These are phyloP conservation scores for Aspergillus jensenii DNA, from an alignment of 2,329 filamentous ascomycete species.

Conservation along the genomic window DNA sequence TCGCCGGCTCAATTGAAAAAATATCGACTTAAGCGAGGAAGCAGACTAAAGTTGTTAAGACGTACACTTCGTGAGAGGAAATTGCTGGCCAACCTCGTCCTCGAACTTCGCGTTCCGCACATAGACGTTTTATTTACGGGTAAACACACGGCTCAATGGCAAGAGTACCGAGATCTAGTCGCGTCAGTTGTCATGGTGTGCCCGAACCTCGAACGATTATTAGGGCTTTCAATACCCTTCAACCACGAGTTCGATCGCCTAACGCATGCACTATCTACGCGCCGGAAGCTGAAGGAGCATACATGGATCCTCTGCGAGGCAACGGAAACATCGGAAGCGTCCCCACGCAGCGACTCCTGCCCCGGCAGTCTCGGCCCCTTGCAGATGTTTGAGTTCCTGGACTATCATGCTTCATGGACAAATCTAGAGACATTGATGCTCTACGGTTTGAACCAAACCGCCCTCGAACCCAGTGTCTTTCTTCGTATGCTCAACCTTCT, in stretches of 20 bases:
- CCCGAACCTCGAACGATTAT: slow-evolving; percentile 56
- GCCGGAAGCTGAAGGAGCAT: slow-evolving; percentile 54
- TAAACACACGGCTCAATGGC: slow-evolving; percentile 41
- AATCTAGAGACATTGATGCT: slow-evolving; percentile 55
- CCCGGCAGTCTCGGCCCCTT: slow-evolving; percentile 49
- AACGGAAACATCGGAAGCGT: slow-evolving; percentile 38
- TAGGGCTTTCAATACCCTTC: slow-evolving; percentile 55
- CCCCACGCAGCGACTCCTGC: slow-evolving; percentile 35
- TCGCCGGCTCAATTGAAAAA: slow-evolving; percentile 47
- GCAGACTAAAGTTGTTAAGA: slow-evolving; percentile 54
- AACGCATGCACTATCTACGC: slow-evolving; percentile 56
- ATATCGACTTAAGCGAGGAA: slow-evolving; percentile 49
- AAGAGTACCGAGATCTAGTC: slow-evolving; percentile 53
- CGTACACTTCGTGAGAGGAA: slow-evolving; percentile 55
- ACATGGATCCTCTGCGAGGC: slow-evolving; percentile 56
- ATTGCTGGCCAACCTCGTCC: slow-evolving; percentile 52
- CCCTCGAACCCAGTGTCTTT: slow-evolving; percentile 56
- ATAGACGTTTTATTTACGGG: slow-evolving; percentile 43
- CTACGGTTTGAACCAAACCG: slow-evolving; percentile 44
- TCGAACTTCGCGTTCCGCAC: slow-evolving; percentile 54
- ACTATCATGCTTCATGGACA: slow-evolving; percentile 53
- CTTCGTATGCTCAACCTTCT: slow-evolving; percentile 54
- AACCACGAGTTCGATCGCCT: slow-evolving; percentile 55
- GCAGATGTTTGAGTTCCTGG: slow-evolving; percentile 53
- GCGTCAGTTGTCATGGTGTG: slow-evolving; percentile 60